Evolutionary conservation across 345 rosid species (phyloP).

Genomic region (Brassica cretica): DNA sequence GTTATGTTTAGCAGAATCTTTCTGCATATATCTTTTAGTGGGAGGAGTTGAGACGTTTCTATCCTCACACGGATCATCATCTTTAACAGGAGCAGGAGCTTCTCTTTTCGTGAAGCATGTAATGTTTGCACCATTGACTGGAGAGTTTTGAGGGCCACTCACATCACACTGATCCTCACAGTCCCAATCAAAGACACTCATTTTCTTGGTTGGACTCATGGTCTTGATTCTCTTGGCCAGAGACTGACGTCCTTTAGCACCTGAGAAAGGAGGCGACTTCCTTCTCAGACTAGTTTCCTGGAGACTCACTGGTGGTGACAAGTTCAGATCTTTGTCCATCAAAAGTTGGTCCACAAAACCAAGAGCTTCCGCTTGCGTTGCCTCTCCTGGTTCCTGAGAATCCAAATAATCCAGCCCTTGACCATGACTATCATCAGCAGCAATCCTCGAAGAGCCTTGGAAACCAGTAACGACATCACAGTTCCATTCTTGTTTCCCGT

Average conservation of each 20-base stretch:
- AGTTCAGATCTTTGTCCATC: constrained; percentile 27
- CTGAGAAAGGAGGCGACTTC: constrained; percentile 41
- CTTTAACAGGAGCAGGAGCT: constrained; percentile 22
- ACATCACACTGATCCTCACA: constrained; percentile 33
- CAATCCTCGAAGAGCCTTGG: too few relatives aligned
- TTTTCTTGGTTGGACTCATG: constrained; percentile 31
- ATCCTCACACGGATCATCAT: constrained; percentile 14
- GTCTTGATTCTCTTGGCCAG: constrained; percentile 50
- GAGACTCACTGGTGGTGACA: constrained; percentile 43
- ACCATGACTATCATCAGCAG: constrained; percentile 7
- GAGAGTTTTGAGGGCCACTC: constrained; percentile 31
- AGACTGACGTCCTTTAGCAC: constrained; percentile 47
- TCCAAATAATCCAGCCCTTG: constrained; percentile 33
- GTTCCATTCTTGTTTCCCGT: constrained; percentile 31
- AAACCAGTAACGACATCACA: constrained; percentile 1
- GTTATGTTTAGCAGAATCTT: constrained; percentile 12
- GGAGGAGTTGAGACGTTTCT: constrained; percentile 21
- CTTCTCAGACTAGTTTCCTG: constrained; percentile 31
- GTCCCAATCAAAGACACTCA: constrained; percentile 60
- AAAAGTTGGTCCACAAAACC: constrained; percentile 58
- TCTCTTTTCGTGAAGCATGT: constrained; percentile 33
- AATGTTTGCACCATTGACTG: constrained; percentile 9
- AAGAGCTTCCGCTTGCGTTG: constrained; percentile 49
- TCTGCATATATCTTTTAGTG: constrained; percentile 12
- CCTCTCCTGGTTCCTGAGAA: background rate